Evolutionary conservation across 768 basidiomycete genomes (phyloP).

Genomic region (Ramaria sp.): DNA sequence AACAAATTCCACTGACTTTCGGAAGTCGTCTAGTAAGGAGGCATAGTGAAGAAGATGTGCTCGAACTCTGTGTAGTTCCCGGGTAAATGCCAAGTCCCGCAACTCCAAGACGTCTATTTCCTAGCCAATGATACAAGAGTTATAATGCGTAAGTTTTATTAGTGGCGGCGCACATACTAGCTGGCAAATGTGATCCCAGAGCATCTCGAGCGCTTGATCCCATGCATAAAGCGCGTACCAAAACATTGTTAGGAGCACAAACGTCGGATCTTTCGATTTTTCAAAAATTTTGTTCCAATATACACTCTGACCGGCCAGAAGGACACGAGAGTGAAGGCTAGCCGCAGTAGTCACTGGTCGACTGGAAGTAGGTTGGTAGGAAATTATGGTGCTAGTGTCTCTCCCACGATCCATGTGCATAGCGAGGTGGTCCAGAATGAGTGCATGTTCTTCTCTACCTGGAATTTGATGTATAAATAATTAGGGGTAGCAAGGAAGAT

Average conservation of each 20-base stretch:
- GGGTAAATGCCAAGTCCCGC: conserved; percentile 33
- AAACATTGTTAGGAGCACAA: conserved; percentile 37
- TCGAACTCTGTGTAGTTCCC: conserved; percentile 43
- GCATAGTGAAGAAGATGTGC: conserved; percentile 49
- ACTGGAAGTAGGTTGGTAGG: conserved; percentile 23
- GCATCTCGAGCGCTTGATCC: conserved; percentile 46
- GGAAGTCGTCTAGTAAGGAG: conserved; percentile 42
- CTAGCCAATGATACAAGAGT: conserved; percentile 19
- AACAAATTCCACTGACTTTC: conserved; percentile 40
- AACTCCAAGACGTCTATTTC: conserved; percentile 33
- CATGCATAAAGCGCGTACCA: conserved; percentile 56
- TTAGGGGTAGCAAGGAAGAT: background rate
- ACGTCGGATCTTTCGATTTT: conserved; percentile 37
- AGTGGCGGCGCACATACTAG: conserved; percentile 27
- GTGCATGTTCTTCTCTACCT: background rate
- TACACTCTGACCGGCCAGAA: conserved; percentile 22
- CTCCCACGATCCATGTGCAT: conserved; percentile 2
- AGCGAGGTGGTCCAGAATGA: conserved; percentile 6
- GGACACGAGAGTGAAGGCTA: conserved; percentile 20
- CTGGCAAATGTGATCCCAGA: conserved; percentile 39
- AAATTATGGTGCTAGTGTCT: conserved; percentile 30
- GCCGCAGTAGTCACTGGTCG: conserved; percentile 12
- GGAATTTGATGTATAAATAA: background rate
- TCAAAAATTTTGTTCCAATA: conserved; percentile 33
- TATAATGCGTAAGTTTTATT: background rate